These are phyloP conservation scores for Boletus bicolor DNA, from an alignment of 768 basidiomycete species.

Conservation along the genomic window DNA sequence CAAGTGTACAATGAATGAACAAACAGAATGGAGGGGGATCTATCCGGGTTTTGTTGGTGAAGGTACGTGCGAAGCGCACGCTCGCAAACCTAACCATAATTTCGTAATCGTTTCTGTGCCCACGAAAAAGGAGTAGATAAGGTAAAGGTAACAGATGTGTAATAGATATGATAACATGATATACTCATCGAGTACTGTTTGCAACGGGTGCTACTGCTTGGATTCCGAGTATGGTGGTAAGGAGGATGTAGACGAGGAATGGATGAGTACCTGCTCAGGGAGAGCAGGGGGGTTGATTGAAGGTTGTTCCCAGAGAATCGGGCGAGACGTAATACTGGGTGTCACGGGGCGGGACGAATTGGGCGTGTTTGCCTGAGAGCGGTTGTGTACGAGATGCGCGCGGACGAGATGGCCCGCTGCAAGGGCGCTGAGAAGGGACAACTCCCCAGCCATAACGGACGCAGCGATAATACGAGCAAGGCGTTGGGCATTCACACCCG, in stretches of 20 bases:
- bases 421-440: conserved; percentile 86
- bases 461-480: conserved; percentile 89
- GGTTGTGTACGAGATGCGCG: conserved; percentile 91
- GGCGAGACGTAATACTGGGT: conserved; percentile 39
- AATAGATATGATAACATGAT: conserved; percentile 17
- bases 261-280: conserved; percentile 23
- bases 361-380: conserved; percentile 79
- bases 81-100: background rate
- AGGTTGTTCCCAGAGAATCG: conserved; percentile 25
- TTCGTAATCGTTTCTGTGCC: background rate
- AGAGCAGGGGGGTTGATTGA: conserved; percentile 6
- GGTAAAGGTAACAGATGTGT: conserved; percentile 26
- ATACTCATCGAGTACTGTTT: conserved; percentile 3
- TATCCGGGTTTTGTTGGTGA: conserved; percentile 6
- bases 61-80: background rate
- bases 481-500: conserved; percentile 85
- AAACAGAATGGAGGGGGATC: conserved; percentile 15
- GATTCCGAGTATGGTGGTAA: conserved; percentile 42
- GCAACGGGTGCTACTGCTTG: conserved; percentile 15
- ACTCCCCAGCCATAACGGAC: conserved; percentile 96
- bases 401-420: conserved; percentile 94
- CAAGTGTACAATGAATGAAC: conserved; percentile 15
- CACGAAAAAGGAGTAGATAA: conserved; percentile 12
- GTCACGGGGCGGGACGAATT: conserved; percentile 58
- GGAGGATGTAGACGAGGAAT: conserved; percentile 38